These are phyloP conservation scores for Aspergillus neoniger DNA, from an alignment of 2,329 filamentous ascomycete species.

Conservation along the genomic window DNA sequence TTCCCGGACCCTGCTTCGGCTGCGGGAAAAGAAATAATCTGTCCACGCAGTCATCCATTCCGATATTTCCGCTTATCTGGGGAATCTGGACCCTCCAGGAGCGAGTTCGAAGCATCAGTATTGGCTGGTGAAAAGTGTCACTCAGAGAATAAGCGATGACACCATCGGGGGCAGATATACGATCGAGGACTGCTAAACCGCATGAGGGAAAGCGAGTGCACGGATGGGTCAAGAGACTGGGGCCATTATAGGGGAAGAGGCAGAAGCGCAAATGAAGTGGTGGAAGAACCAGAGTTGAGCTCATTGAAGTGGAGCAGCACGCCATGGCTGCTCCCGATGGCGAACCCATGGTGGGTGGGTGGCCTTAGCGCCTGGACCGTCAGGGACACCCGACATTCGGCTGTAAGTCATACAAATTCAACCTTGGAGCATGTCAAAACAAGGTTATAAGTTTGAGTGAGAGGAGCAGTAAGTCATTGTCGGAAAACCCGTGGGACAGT, in stretches of 20 bases:
- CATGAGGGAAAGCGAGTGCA: neutral
- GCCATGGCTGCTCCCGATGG: neutral
- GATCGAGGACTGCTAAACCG: neutral
- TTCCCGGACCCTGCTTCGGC: neutral
- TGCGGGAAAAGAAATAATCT: neutral
- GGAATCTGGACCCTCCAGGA: neutral
- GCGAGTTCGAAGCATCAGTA: neutral
- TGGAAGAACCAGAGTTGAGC: neutral
- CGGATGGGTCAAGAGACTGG: neutral
- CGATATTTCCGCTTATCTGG: neutral
- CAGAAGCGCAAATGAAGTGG: constrained; percentile 2
- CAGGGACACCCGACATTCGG: neutral
- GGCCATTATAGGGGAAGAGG: neutral
- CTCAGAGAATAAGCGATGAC: constrained; percentile 4
- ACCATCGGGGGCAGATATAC: constrained; percentile 1
- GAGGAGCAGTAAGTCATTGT: neutral
- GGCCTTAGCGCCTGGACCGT: neutral
- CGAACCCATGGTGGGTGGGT: neutral
- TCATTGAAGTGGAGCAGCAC: constrained; percentile 1
- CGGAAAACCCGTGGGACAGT: neutral
- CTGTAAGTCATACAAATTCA: neutral
- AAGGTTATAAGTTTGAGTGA: neutral
- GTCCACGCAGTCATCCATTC: neutral
- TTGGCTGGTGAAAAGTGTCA: constrained; percentile 1
- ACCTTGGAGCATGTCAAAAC: neutral